These are phyloP conservation scores for Berberis vulgaris DNA, from an alignment of 164 flowering plant genomes.

Conservation along the genomic window DNA sequence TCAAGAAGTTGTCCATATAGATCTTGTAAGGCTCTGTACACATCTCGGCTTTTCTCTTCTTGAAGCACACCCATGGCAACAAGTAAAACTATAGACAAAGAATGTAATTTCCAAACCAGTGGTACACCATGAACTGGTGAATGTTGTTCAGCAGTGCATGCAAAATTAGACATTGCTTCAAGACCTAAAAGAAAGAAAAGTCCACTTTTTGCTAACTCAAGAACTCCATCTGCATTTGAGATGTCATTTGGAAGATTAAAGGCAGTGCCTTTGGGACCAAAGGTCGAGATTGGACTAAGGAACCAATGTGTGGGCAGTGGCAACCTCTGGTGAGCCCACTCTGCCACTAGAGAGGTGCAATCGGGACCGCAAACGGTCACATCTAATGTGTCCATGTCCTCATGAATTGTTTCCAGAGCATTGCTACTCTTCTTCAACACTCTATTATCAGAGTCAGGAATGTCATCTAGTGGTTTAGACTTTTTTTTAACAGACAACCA, in stretches of 20 bases:
- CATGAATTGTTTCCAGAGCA: constrained; percentile 65
- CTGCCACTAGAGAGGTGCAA: constrained; percentile 29
- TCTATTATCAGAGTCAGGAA: constrained; percentile 7
- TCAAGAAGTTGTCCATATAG: constrained; percentile 58
- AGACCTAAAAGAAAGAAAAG: constrained; percentile 74
- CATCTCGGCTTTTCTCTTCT: constrained; percentile 59
- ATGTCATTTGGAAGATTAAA: constrained; percentile 5
- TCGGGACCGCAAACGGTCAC: constrained; percentile 7
- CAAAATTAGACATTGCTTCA: constrained; percentile 48
- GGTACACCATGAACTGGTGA: constrained; percentile 49
- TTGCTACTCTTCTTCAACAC: constrained; percentile 12
- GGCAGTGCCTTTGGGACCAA: constrained; percentile 16
- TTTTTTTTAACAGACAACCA: constrained; percentile 66
- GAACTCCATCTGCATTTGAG: constrained; percentile 13
- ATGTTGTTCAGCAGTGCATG: constrained; percentile 15
- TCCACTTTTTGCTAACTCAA: constrained; percentile 58
- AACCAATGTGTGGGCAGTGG: constrained; percentile 93
- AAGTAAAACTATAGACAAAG: constrained; percentile 58
- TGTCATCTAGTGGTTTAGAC: constrained; percentile 12
- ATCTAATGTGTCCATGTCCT: constrained; percentile 41
- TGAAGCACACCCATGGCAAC: constrained; percentile 62
- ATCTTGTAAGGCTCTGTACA: constrained; percentile 57
- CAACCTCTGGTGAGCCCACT: constrained; percentile 86
- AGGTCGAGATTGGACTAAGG: constrained; percentile 70
- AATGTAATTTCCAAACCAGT: constrained; percentile 83